These are phyloP conservation scores for Neurospora sp. DNA, from an alignment of 495 filamentous ascomycete species.

Conservation along the genomic window DNA sequence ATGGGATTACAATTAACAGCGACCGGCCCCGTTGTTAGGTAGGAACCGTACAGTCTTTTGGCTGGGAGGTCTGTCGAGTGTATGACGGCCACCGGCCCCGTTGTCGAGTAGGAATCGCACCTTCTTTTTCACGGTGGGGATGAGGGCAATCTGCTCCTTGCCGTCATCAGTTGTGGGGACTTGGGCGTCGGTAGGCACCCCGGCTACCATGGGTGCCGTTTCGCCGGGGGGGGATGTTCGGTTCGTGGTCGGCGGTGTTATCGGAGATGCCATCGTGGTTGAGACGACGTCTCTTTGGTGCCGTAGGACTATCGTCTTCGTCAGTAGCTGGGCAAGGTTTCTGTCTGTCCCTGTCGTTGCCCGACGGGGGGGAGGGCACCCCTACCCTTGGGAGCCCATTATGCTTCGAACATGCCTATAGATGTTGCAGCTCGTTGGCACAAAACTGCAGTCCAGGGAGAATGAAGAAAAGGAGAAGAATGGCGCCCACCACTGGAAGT, in stretches of 20 bases:
- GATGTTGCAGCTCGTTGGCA: no score
- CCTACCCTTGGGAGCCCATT: background rate
- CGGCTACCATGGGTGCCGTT: no score
- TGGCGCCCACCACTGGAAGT: no score
- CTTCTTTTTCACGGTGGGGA: background rate
- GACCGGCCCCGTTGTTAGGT: background rate
- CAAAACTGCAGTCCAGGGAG: no score
- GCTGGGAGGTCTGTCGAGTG: no score
- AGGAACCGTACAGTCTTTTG: background rate
- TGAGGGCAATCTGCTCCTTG: background rate
- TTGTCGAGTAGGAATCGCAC: no score
- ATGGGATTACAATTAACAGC: no score
- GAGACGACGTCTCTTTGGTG: background rate
- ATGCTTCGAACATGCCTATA: background rate
- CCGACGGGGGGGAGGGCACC: background rate
- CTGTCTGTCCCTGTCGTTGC: background rate
- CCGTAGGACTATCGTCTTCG: background rate
- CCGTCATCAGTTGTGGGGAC: background rate
- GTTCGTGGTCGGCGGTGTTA: no score
- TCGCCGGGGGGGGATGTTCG: no score
- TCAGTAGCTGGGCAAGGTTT: background rate
- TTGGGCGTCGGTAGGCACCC: no score
- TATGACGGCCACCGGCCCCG: no score
- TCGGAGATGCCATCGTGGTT: background rate
- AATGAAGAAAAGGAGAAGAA: no score